Conservation (phyloP, 2,329 filamentous ascomycete genomes). For the Thielaviopsis ethacetica region DNA sequence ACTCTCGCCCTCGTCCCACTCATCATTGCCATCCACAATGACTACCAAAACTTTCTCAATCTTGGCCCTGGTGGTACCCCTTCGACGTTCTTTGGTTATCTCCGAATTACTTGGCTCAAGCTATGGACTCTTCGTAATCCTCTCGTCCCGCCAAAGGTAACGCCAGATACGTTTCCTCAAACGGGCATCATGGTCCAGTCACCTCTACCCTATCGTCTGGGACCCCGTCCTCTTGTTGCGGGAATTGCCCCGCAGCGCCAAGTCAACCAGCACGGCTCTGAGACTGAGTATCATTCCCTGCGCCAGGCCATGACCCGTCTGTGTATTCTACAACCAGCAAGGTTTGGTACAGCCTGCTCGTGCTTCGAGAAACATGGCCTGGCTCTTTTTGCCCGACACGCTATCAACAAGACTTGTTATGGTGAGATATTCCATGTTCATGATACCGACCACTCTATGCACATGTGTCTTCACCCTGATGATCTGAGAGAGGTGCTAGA, state of each 20-base stretch:
- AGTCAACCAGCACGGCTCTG: constrained; percentile 46
- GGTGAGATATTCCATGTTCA: constrained; percentile 78
- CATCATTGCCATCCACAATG: constrained; percentile 32
- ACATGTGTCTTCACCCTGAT: constrained; percentile 63
- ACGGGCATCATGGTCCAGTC: constrained; percentile 27
- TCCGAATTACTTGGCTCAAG: constrained; percentile 55
- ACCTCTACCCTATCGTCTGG: constrained; percentile 43
- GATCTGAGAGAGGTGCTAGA: constrained; percentile 58
- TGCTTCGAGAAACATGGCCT: constrained; percentile 73
- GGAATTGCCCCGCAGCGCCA: constrained; percentile 76
- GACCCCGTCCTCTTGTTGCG: constrained; percentile 47
- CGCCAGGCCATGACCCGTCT: constrained; percentile 36
- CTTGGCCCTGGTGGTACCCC: constrained; percentile 72
- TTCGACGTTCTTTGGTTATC: constrained; percentile 54
- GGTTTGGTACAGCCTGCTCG: constrained; percentile 46
- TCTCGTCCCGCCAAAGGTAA: constrained; percentile 40
- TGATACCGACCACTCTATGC: constrained; percentile 58
- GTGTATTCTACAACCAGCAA: constrained; percentile 25
- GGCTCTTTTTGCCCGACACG: constrained; percentile 52
- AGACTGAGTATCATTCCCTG: constrained; percentile 37
- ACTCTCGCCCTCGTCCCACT: not conserved
- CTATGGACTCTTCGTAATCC: constrained; percentile 57
- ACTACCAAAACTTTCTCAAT: constrained; percentile 60
- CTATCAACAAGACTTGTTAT: constrained; percentile 52
- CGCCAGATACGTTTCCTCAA: constrained; percentile 16